A percentile compares a stretch with the other conserved stretches of the same genome.
Conservation (phyloP, 1,139 yeast genomes). For the Taphrina sp. region DNA sequence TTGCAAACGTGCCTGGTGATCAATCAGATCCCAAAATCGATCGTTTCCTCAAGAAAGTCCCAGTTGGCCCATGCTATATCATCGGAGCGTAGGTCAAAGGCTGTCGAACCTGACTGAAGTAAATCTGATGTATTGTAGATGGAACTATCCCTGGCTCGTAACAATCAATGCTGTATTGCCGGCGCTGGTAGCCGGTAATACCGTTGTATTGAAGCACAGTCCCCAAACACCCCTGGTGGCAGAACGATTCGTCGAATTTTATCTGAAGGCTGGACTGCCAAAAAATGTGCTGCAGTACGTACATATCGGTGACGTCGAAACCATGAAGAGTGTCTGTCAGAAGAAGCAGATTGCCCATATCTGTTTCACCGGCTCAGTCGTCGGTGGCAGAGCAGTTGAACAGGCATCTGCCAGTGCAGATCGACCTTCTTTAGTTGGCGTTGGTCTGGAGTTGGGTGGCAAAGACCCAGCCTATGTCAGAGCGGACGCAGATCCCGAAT, state of each 20-base stretch:
- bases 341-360: slow-evolving; percentile 66
- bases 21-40: slow-evolving; percentile 41
- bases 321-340: slow-evolving; percentile 60
- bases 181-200: slow-evolving; percentile 77
- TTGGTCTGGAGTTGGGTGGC: slow-evolving; percentile 79
- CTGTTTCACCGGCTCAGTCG: slow-evolving; percentile 86
- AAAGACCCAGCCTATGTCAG: slow-evolving; percentile 72
- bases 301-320: slow-evolving; percentile 58
- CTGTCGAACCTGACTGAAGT: background rate
- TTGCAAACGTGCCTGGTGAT: slow-evolving; percentile 42
- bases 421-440: slow-evolving; percentile 23
- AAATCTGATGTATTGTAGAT: no score
- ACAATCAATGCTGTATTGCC: slow-evolving; percentile 81
- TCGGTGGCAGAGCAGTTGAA: slow-evolving; percentile 74
- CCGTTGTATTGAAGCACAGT: slow-evolving; percentile 76
- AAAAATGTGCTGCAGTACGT: slow-evolving; percentile 74
- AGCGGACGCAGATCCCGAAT: slow-evolving; percentile 68
- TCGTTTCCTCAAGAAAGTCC: slow-evolving; percentile 58
- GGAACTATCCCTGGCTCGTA: slow-evolving; percentile 84
- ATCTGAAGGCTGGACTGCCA: slow-evolving; percentile 74
- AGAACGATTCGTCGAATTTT: slow-evolving; percentile 59
- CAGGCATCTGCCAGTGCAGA: slow-evolving; percentile 59
- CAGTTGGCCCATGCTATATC: slow-evolving; percentile 77
- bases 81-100: slow-evolving; percentile 43
- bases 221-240: slow-evolving; percentile 83